Percentiles rank a stretch among this genome's conserved stretches.
These are phyloP conservation scores for Albugo candida DNA, from an alignment of 352 stramenopile species.

Conservation along the genomic window DNA sequence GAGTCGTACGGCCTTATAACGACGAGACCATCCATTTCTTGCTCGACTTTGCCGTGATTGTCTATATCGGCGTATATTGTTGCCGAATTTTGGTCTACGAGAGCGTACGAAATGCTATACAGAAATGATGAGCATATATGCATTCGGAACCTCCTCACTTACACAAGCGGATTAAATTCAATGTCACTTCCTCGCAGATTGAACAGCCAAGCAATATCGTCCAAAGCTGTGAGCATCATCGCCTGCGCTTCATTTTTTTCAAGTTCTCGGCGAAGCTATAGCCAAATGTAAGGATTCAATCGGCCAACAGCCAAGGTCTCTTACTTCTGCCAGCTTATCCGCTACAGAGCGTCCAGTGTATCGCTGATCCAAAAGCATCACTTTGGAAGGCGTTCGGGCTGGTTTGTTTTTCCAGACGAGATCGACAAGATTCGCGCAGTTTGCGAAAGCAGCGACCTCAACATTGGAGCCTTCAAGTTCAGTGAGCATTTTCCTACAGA, in stretches of 20 bases:
- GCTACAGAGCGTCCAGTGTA: conserved; percentile 82
- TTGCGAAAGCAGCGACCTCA: conserved; percentile 51
- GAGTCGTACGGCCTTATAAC: conserved; percentile 39
- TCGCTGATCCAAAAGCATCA: conserved; percentile 84
- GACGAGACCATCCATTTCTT: conserved; percentile 29
- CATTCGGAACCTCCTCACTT: conserved; percentile 16
- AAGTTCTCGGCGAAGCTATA: conserved; percentile 59
- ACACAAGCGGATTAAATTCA: conserved; percentile 94
- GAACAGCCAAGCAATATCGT: conserved; percentile 95
- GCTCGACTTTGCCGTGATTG: conserved; percentile 38
- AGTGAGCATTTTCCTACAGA: conserved; percentile 31
- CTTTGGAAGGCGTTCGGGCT: conserved; percentile 36
- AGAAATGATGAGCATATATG: neutral
- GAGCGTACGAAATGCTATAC: conserved; percentile 77
- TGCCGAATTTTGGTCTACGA: conserved; percentile 79
- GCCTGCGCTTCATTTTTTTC: conserved; percentile 79
- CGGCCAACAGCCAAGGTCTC: neutral
- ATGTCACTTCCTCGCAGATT: conserved; percentile 96
- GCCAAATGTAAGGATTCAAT: neutral
- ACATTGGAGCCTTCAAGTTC: conserved; percentile 44
- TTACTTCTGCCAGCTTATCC: conserved; percentile 77
- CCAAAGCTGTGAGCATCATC: conserved; percentile 88
- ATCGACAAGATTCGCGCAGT: conserved; percentile 90
- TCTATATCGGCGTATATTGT: conserved; percentile 84
- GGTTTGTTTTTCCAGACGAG: conserved; percentile 81